Conservation (phyloP, 495 filamentous ascomycete genomes). For the Bacidia gigantensis region DNA sequence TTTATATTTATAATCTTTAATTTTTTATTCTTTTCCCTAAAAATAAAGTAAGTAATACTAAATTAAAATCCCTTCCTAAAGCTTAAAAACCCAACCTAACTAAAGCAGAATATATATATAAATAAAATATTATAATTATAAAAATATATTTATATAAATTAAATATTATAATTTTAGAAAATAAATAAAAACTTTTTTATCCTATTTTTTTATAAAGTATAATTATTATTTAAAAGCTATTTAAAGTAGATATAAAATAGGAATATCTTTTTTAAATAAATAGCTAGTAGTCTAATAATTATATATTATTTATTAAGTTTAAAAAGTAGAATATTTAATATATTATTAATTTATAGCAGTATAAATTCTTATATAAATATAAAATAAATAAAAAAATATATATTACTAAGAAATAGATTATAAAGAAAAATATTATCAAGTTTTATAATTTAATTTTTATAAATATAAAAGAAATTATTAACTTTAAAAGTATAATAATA, state of each 20-base stretch:
- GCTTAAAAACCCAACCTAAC: too few species aligned
- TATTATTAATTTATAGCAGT: neutral
- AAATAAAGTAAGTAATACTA: too few species aligned
- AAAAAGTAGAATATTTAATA: neutral
- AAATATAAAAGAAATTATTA: neutral
- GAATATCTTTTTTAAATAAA: neutral
- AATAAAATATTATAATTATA: too few species aligned
- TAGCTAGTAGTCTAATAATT: neutral
- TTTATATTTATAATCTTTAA: too few species aligned
- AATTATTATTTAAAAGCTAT: neutral
- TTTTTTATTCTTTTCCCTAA: too few species aligned
- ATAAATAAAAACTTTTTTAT: neutral
- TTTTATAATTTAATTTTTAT: neutral
- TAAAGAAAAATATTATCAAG: slow-evolving; percentile 2
- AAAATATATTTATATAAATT: too few species aligned
- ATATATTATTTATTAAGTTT: neutral
- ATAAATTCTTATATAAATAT: neutral
- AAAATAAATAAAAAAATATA: neutral
- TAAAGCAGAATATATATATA: too few species aligned
- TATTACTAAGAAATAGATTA: neutral
- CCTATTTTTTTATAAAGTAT: neutral
- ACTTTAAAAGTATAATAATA: slow-evolving; percentile 1
- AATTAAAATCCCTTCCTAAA: too few species aligned
- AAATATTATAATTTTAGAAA: neutral
- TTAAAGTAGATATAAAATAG: neutral